Conservation (phyloP, 1,284 basidiomycete genomes). For the Sanghuangporus sanghuang region DNA sequence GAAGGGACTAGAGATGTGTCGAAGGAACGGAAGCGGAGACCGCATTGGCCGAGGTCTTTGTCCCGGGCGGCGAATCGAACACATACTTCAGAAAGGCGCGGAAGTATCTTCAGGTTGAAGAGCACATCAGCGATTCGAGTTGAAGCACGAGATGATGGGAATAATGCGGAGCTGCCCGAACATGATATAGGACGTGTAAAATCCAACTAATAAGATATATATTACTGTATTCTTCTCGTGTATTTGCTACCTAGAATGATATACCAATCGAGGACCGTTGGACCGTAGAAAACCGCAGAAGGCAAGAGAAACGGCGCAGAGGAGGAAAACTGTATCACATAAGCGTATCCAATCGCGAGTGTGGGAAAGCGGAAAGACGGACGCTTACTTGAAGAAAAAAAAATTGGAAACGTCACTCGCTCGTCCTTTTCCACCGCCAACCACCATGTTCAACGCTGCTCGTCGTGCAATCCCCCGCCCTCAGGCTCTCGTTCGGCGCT, state of each 20-base stretch:
- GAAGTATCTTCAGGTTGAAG: neutral
- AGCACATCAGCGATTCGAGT: neutral
- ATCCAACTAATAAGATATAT: neutral
- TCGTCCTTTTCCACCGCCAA: neutral
- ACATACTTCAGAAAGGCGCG: neutral
- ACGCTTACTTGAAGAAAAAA: constrained; percentile 8
- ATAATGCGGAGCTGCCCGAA: neutral
- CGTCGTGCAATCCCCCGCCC: constrained; percentile 46
- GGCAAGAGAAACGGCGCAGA: neutral
- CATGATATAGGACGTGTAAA: neutral
- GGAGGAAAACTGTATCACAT: neutral
- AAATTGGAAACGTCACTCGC: constrained; percentile 8
- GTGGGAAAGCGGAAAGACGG: constrained; percentile 4
- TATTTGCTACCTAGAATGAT: neutral
- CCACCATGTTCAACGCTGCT: constrained; percentile 54
- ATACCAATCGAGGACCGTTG: neutral
- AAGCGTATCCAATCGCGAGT: neutral
- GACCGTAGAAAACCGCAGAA: neutral
- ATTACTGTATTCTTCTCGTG: neutral
- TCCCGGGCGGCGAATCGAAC: neutral
- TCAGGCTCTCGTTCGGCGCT: constrained; percentile 49
- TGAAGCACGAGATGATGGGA: neutral
- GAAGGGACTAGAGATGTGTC: neutral
- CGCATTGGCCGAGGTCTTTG: neutral
- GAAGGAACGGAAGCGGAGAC: neutral